Conservation (phyloP, 129 eudicot genomes). For the Helichrysum umbraculigerum region DNA sequence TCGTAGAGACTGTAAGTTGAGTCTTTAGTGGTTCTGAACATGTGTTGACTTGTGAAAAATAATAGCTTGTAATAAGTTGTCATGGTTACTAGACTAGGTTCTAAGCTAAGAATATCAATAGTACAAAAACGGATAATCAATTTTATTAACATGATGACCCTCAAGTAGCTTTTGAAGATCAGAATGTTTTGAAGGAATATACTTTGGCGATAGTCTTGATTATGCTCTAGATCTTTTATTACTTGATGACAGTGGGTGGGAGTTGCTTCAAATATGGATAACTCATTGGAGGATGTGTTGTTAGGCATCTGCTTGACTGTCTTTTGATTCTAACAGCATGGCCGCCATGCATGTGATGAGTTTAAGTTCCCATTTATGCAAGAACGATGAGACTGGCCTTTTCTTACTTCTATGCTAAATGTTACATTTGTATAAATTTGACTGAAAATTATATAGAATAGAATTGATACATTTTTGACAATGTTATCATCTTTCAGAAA, state of each 20-base stretch:
- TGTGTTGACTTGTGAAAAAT: too few species aligned
- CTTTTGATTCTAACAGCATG: not conserved
- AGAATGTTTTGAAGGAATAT: not conserved
- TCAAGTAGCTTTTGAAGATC: not conserved
- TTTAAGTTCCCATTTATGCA: not conserved
- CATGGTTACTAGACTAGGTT: not conserved
- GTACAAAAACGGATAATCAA: not conserved
- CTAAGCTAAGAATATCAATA: not conserved
- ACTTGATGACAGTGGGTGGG: too few species aligned
- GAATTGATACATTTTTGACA: not conserved
- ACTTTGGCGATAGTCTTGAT: too few species aligned
- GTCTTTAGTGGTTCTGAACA: not conserved
- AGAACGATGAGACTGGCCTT: not conserved
- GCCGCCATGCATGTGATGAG: not conserved
- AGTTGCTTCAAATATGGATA: too few species aligned
- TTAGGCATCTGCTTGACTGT: not conserved
- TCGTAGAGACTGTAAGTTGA: slow-evolving; percentile 3
- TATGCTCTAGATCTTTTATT: too few species aligned
- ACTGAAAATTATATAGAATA: slow-evolving; percentile 4
- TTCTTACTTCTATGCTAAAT: not conserved
- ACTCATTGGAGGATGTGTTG: not conserved
- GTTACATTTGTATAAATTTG: not conserved
- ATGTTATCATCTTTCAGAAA: slow-evolving; percentile 46
- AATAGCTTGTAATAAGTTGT: not conserved
- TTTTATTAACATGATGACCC: not conserved